These are phyloP conservation scores for Dispira simplex DNA, from an alignment of 192 early-diverging fungal genomes.

Conservation along the genomic window DNA sequence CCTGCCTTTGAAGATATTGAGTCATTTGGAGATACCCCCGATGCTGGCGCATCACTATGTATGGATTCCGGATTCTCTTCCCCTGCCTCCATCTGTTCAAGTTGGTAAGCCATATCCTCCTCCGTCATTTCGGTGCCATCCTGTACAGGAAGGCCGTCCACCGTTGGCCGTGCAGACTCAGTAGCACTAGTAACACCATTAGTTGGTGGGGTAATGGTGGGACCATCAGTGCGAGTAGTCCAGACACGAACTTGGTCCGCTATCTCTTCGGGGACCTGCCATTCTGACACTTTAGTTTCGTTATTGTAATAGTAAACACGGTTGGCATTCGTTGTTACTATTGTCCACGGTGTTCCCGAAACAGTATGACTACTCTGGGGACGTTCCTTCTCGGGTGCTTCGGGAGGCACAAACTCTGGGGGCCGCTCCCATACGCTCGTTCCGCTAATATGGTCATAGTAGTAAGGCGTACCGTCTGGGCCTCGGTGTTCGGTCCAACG, in stretches of 20 bases:
- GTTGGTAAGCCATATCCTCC: slow-evolving; percentile 43
- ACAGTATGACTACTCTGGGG: slow-evolving; percentile 32
- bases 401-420: slow-evolving; percentile 13
- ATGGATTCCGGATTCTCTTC: slow-evolving; percentile 14
- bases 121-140: slow-evolving; percentile 24
- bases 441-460: slow-evolving; percentile 51
- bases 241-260: neutral
- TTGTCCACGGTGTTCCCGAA: slow-evolving; percentile 51
- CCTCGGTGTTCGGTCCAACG: slow-evolving; percentile 41
- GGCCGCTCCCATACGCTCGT: slow-evolving; percentile 55
- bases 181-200: too few species aligned
- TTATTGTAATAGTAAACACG: slow-evolving; percentile 68
- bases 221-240: too few species aligned
- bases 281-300: slow-evolving; percentile 45
- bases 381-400: too few species aligned
- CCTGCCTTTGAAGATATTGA: too few species aligned
- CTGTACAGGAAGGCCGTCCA: neutral
- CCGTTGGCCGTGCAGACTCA: too few species aligned
- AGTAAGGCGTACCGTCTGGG: slow-evolving; percentile 50
- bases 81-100: slow-evolving; percentile 29
- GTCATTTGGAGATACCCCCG: too few species aligned
- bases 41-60: too few species aligned
- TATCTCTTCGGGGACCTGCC: slow-evolving; percentile 19
- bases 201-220: too few species aligned
- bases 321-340: slow-evolving; percentile 48